Base-by-base conservation (phyloP, 371 early-diverging fungal species). In the Syncephalastrum sp. region DNA sequence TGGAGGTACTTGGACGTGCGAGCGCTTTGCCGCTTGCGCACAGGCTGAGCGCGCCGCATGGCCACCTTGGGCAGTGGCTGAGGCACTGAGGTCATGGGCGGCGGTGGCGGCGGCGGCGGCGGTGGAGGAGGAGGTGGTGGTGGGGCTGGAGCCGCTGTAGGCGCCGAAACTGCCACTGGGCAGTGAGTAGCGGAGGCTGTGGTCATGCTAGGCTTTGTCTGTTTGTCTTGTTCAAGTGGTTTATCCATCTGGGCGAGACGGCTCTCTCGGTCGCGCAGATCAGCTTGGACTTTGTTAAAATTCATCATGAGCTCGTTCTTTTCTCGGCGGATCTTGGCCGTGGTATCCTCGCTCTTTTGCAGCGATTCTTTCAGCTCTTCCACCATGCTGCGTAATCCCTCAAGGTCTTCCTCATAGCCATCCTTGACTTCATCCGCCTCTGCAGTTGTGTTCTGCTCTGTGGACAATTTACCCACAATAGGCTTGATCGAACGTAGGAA, bases 401-500 rank as follows among this genome's bases (percentile, higher is more conserved):
- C 75, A 0, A 72, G 54, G 21, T 77, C 78, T 52, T 74, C 75
- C 10, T 55, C 42, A 42, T 65, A 58, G 19, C 53, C 53, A 19
- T n/a, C 17, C n/a, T 49, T 42, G 5, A 29, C 12, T n/a, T 12
- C 23, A 13, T 45, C 48, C 0, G 23, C n/a, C 3, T n/a, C 33
- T 6, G 12, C 49, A 29, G 50, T 24, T n/a, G 16, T n/a, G 17
- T 33, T 25, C 10, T 57, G 42, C 7, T 66, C 64, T 23, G 60
- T 21, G 2, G 67, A 60, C 10, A 74, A 23, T 51, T 84, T 84
- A 7, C 86, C 84, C 13, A 81, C 75, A 61, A 86, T 83, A 16
- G 83, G 80, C 33, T 82, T 81, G 4, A 76, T 74, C 24, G 77
- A 73, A 6, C 50, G 50, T n/a, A 76, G 51, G 49, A 72, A 76